Percentiles rank a stretch among this genome's conserved stretches.
phyloP scores from a whole-genome alignment of 768 basidiomycete species.

The Megacollybia marginata region DNA sequence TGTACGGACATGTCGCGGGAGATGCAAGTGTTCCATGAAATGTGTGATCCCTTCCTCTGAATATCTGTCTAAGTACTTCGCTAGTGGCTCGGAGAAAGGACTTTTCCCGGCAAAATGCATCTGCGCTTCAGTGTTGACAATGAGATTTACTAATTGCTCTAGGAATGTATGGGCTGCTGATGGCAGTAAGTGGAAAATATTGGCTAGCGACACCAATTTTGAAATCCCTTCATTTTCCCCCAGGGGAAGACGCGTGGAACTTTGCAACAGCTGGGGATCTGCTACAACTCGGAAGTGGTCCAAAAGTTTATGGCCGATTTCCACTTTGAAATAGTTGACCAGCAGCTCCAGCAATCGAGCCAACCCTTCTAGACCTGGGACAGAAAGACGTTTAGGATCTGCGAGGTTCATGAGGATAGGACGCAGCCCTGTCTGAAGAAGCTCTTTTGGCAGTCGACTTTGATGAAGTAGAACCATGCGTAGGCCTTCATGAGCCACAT shows the following conservation, averaged over 20 bases:
- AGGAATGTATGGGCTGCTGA: slow-evolving; percentile 90
- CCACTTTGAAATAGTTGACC: slow-evolving; percentile 99
- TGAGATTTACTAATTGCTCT: slow-evolving; percentile 74
- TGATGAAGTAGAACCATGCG: slow-evolving; percentile 85
- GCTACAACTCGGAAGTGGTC: slow-evolving; percentile 94
- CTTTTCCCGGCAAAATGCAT: slow-evolving; percentile 86
- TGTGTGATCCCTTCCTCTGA: slow-evolving; percentile 79
- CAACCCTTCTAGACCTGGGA: slow-evolving; percentile 87
- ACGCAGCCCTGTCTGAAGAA: slow-evolving; percentile 89
- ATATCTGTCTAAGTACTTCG: slow-evolving; percentile 88
- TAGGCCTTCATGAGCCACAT: slow-evolving; percentile 91
- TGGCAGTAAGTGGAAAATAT: slow-evolving; percentile 95
- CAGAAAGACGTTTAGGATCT: slow-evolving; percentile 89
- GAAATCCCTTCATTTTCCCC: slow-evolving; percentile 87
- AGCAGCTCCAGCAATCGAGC: slow-evolving; percentile 89
- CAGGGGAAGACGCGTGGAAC: slow-evolving; percentile 71
- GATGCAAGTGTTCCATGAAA: slow-evolving; percentile 72
- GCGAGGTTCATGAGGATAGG: slow-evolving; percentile 98
- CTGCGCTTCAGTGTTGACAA: slow-evolving; percentile 87
- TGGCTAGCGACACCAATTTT: slow-evolving; percentile 90
- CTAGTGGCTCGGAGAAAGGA: slow-evolving; percentile 90
- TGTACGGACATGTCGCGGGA: slow-evolving; percentile 76
- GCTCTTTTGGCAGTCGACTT: slow-evolving; percentile 87
- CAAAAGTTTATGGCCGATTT: slow-evolving; percentile 94
- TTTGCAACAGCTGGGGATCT: slow-evolving; percentile 77